Percentiles rank a stretch among this genome's conserved stretches.
Conservation (phyloP, 305 asterid genomes). For the Fraxinus nigra region DNA sequence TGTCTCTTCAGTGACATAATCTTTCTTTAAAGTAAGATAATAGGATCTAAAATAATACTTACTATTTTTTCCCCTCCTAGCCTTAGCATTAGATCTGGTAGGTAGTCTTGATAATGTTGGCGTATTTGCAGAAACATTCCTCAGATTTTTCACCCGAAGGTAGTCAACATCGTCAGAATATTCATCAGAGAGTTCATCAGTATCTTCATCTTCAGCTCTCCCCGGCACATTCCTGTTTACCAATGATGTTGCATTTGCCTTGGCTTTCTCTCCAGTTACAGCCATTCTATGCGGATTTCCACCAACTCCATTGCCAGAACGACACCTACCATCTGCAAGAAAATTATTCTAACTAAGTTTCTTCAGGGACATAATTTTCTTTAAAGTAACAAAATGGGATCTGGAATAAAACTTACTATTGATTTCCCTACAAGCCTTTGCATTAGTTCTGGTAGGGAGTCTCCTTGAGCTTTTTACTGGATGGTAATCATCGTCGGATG, state of each 20-base stretch:
- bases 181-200: not conserved
- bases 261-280: not conserved
- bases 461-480: not conserved
- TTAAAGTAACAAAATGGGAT: not conserved
- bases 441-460: not conserved
- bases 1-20: not conserved
- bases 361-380: not conserved
- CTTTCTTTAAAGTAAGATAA: not conserved
- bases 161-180: not conserved
- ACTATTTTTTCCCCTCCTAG: constrained; percentile 18
- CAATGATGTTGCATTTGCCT: not conserved
- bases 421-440: constrained; percentile 1
- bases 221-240: not conserved
- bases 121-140: not conserved
- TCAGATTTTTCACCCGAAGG: not conserved
- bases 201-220: not conserved
- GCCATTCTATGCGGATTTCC: not conserved
- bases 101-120: constrained; percentile 13
- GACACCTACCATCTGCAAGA: not conserved
- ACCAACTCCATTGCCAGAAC: not conserved
- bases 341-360: not conserved
- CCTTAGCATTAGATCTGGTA: not conserved
- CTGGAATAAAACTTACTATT: constrained; percentile 1
- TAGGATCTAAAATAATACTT: not conserved
- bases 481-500: not conserved